Base-by-base conservation (phyloP, 2,329 filamentous ascomycete genomes). In the Colletotrichum sp. region DNA sequence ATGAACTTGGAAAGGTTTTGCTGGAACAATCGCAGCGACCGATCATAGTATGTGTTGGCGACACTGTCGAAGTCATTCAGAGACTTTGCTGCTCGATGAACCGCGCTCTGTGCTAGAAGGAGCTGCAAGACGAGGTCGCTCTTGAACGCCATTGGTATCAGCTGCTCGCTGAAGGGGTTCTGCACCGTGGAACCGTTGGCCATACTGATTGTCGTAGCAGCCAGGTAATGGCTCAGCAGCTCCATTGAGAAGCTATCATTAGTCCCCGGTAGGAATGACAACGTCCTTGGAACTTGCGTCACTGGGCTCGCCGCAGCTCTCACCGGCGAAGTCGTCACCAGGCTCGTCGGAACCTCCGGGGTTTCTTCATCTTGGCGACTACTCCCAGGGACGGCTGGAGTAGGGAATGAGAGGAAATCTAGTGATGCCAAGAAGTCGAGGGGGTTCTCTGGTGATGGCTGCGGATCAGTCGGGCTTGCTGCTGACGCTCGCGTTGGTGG, bases 101-200 rank as follows among this genome's bases (percentile, higher is more conserved):
- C 84, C 5, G 85, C 85, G 28, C 84, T 86, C 75, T 89, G 87
- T 0, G 87, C 86, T 8, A 89, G 83, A 21, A 89, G 84, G 5
- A 89, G 84, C 57, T 89, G 87, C 5, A 89, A 68, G 3, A 88
- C 82, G 0, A 89, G 82, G 4, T 87, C 84, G 64, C 86, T 87
- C 39, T 84, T 85, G 49, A 88, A 89, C 5, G 87, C 86, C 3
- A 89, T 75, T 0, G 87, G 87, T 6, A 89, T 84, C 28, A 89
- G 83, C 68, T 88, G 86, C 30, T 85, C 84, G 21, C 88, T 80
- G 66, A 88, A 88, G 1, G 87, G 87, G 59, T 89, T 89, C 57
- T 86, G 81, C 2, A 84, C 82, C 1, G 87, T 88, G 1, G 87
- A 87, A 1, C 86, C 87, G 70, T 89, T 89, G 36, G 85, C 87